phyloP scores from a whole-genome alignment of 345 rosid species.

The Syzygium aqueum region DNA sequence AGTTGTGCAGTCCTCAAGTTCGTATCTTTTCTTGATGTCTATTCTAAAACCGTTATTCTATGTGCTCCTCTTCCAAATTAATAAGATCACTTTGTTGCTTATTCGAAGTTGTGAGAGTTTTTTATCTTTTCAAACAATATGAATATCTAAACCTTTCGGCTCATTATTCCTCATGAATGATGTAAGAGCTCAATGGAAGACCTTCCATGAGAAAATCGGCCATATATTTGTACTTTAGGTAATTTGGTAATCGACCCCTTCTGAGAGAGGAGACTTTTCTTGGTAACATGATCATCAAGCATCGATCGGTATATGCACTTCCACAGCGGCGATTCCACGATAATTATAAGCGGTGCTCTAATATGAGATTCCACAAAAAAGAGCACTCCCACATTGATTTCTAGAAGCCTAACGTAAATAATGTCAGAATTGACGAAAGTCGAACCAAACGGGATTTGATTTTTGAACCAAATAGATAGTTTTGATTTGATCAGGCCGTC shows the following conservation, averaged over 20 bases:
- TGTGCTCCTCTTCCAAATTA: neutral
- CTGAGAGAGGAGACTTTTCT: neutral
- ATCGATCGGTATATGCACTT: neutral
- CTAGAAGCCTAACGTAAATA: neutral
- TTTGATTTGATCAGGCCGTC: neutral
- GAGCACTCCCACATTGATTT: neutral
- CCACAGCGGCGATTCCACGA: rapidly evolving
- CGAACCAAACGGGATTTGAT: neutral
- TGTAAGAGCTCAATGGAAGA: too few species aligned
- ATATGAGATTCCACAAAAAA: neutral
- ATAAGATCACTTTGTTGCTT: neutral
- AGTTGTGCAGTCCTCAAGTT: neutral
- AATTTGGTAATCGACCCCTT: neutral
- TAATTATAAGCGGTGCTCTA: neutral
- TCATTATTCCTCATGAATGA: too few species aligned
- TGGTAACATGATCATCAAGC: neutral
- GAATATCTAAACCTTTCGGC: neutral
- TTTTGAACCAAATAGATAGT: neutral
- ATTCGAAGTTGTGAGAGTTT: neutral
- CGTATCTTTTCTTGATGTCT: rapidly evolving
- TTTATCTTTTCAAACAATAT: neutral
- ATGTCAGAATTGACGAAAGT: rapidly evolving
- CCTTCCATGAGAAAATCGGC: too few species aligned
- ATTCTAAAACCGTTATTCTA: neutral
- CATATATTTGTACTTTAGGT: neutral